Evolutionary conservation across 371 early-diverging fungal genomes (phyloP), one percentile per base, ranked within the genome.

Genomic region (Chytridiales sp.): DNA sequence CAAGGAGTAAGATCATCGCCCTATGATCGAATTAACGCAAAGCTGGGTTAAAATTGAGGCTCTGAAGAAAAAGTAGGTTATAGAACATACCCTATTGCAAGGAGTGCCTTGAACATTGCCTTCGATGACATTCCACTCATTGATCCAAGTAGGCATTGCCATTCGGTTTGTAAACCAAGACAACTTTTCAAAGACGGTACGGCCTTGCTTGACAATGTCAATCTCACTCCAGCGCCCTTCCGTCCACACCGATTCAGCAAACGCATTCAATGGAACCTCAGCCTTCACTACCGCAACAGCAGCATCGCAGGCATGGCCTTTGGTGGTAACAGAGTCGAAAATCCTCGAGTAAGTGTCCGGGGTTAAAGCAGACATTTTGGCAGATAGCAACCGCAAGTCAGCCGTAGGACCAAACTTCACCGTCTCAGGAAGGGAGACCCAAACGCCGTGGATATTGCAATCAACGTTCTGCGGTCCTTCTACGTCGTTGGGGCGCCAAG

Each of bases 101-200:
- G 22, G 11, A n/a, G 11, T n/a, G n/a, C n/a, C n/a, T n/a, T n/a
- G 24, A 13, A 29, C 24, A 6, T 40, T 35, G 4, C 26, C 49
- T 15, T 49, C 64, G 30, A 73, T 40, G 27, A 55, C 44, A 50
- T 60, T 63, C 73, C 73, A 73, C 21, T 64, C 53, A 8, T 54
- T 29, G 4, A 73, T 34, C 36, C 53, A 62, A 2, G 41, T 9
- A 13, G 69, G 62, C 21, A 47, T 43, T 22, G 38, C 41, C 9
- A 73, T 30, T 27, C 67, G 50, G 27, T 62, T 61, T 11, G 70
- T 68, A 56, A 74, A 63, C 74, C 74, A 74, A 8, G 74, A 60
- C n/a, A 74, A 39, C 44, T 50, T 42, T 26, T 66, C 61, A 56
- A 69, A 74, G 27, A 66, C 66, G 8, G 30, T 27, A 9, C 54